Conservation (phyloP, 305 asterid genomes). For the Rubia occidens region DNA sequence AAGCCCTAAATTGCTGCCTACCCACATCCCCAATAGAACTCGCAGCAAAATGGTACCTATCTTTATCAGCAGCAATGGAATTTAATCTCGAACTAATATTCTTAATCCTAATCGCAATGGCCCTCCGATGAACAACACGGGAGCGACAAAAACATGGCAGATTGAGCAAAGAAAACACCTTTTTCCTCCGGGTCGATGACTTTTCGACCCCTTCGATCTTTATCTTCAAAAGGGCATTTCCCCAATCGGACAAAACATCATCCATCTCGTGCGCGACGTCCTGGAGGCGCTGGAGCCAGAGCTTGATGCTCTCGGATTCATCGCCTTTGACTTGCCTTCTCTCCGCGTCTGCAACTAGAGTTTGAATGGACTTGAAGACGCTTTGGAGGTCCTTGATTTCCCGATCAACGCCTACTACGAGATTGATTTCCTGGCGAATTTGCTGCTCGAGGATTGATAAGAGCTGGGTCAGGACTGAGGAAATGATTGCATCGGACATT, state of each 20-base stretch:
- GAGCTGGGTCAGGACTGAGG: slow-evolving; percentile 42
- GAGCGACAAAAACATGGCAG: slow-evolving; percentile 28
- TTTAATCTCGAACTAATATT: slow-evolving; percentile 33
- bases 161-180: slow-evolving; percentile 34
- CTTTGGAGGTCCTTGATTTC: slow-evolving; percentile 33
- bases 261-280: slow-evolving; percentile 45
- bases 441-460: slow-evolving; percentile 32
- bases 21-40: slow-evolving; percentile 9
- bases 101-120: slow-evolving; percentile 38
- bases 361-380: slow-evolving; percentile 35
- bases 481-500: slow-evolving; percentile 49
- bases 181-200: slow-evolving; percentile 18
- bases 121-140: slow-evolving; percentile 34
- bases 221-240: slow-evolving; percentile 22
- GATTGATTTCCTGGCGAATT: slow-evolving; percentile 28
- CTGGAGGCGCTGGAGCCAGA: slow-evolving; percentile 48
- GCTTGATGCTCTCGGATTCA: slow-evolving; percentile 18
- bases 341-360: slow-evolving; percentile 59
- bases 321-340: slow-evolving; percentile 37
- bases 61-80: slow-evolving; percentile 31
- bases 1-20: slow-evolving; percentile 17
- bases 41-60: slow-evolving; percentile 31
- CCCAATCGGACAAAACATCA: slow-evolving; percentile 57
- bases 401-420: slow-evolving; percentile 35
- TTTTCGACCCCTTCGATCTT: slow-evolving; percentile 18